A percentile compares a stretch with the other conserved stretches of the same genome.
Evolutionary conservation across 257 asterid genomes (phyloP).

Genomic region (Coffea eugenioides): DNA sequence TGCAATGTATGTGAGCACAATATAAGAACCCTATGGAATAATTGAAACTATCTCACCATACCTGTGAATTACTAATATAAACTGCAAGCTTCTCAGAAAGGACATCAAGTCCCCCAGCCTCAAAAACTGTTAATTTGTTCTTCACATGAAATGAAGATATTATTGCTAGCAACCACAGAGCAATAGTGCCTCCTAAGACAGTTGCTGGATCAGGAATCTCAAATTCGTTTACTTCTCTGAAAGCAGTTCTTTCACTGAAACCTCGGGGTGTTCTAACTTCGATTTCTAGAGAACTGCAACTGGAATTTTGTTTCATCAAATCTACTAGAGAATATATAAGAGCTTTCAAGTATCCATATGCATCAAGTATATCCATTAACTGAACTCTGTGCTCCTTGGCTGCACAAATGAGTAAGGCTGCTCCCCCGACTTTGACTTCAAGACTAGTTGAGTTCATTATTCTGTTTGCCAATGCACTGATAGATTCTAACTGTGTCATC

Average conservation of each 20-base stretch:
- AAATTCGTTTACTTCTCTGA: conserved; percentile 51
- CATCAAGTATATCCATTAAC: conserved; percentile 55
- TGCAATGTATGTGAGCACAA: neutral
- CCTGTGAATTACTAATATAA: conserved; percentile 51
- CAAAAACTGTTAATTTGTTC: conserved; percentile 55
- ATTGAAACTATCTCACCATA: conserved; percentile 23
- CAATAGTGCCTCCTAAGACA: conserved; percentile 63
- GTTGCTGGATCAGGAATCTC: conserved; percentile 67
- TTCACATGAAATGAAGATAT: conserved; percentile 53
- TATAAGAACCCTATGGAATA: conserved; percentile 2
- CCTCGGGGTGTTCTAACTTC: conserved; percentile 52
- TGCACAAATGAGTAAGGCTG: conserved; percentile 63
- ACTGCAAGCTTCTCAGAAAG: conserved; percentile 60
- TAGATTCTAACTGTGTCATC: conserved; percentile 47
- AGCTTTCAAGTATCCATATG: conserved; percentile 65
- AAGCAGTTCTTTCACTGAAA: conserved; percentile 46
- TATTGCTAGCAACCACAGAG: conserved; percentile 77
- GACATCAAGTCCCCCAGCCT: conserved; percentile 77
- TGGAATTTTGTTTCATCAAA: conserved; percentile 62
- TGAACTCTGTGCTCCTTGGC: conserved; percentile 60
- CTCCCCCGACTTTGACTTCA: conserved; percentile 82
- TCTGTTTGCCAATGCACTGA: conserved; percentile 66
- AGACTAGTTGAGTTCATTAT: conserved; percentile 61
- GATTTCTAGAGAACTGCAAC: conserved; percentile 42
- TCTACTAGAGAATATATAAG: conserved; percentile 65